These are phyloP conservation scores for Gossypium ekmanianum DNA, from an alignment of 345 rosid genomes.

Conservation along the genomic window DNA sequence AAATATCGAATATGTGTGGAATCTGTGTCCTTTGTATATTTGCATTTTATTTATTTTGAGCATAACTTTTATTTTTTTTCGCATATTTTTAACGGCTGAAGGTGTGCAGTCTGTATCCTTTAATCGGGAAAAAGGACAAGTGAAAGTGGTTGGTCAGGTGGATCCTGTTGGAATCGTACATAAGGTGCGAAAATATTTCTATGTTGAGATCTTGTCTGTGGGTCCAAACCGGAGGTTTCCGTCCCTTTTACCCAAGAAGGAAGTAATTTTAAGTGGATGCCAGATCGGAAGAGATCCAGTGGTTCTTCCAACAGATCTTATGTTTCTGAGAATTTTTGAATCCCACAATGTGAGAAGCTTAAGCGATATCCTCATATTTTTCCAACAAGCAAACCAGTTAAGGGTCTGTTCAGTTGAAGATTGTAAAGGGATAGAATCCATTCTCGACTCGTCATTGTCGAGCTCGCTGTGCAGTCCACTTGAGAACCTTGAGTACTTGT, in stretches of 20 bases:
- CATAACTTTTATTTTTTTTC: too few relatives aligned
- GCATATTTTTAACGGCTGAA: neutral
- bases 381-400: too few relatives aligned
- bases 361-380: neutral
- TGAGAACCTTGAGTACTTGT: neutral
- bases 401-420: too few relatives aligned
- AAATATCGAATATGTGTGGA: too few relatives aligned
- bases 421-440: too few relatives aligned
- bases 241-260: neutral
- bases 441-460: too few relatives aligned
- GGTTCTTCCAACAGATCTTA: neutral
- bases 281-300: neutral
- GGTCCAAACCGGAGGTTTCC: neutral
- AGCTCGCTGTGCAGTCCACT: neutral
- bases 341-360: neutral
- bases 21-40: neutral
- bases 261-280: neutral
- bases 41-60: neutral
- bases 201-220: neutral
- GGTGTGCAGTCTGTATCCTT: neutral
- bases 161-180: fast-evolving
- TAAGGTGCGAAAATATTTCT: neutral
- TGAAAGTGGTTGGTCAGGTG: neutral
- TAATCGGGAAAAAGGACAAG: neutral
- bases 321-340: neutral